These are phyloP conservation scores for Phlegmacium glaucopus DNA, from an alignment of 768 basidiomycete species.

Conservation along the genomic window DNA sequence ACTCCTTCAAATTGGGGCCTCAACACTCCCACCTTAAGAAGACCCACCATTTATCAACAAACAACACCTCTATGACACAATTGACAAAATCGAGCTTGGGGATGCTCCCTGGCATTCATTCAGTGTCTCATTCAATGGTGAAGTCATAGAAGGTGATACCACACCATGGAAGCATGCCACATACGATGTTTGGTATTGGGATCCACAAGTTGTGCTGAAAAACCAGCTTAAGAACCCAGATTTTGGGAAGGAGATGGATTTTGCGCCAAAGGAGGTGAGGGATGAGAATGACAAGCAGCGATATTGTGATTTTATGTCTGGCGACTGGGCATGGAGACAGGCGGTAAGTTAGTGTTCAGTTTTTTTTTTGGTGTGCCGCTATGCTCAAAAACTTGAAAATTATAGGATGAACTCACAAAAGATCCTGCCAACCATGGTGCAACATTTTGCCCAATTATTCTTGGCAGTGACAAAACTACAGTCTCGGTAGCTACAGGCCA, in stretches of 20 bases:
- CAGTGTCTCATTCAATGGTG: neutral
- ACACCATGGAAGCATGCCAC: neutral
- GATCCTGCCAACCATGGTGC: constrained; percentile 24
- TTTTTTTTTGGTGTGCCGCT: constrained; percentile 3
- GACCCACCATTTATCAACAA: constrained; percentile 14
- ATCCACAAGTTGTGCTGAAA: neutral
- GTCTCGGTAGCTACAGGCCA: constrained; percentile 38
- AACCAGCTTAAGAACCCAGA: neutral
- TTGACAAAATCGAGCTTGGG: constrained; percentile 21
- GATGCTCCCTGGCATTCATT: constrained; percentile 5
- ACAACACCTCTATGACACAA: constrained; percentile 20
- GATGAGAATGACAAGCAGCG: constrained; percentile 1
- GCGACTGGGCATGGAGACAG: constrained; percentile 30
- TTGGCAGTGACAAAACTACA: constrained; percentile 40
- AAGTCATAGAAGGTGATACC: neutral
- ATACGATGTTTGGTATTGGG: constrained; percentile 22
- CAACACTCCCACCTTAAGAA: neutral
- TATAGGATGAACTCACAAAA: constrained; percentile 24
- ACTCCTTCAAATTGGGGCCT: neutral
- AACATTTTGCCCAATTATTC: constrained; percentile 27
- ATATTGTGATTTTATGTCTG: constrained; percentile 34
- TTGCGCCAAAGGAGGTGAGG: constrained; percentile 5
- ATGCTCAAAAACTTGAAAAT: neutral
- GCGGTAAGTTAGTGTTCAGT: too few species aligned
- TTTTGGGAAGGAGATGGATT: constrained; percentile 2